A percentile compares a stretch with the other conserved stretches of the same genome.
These are phyloP conservation scores for Fomitopsis betulina DNA, from an alignment of 1,284 basidiomycete species.

Conservation along the genomic window DNA sequence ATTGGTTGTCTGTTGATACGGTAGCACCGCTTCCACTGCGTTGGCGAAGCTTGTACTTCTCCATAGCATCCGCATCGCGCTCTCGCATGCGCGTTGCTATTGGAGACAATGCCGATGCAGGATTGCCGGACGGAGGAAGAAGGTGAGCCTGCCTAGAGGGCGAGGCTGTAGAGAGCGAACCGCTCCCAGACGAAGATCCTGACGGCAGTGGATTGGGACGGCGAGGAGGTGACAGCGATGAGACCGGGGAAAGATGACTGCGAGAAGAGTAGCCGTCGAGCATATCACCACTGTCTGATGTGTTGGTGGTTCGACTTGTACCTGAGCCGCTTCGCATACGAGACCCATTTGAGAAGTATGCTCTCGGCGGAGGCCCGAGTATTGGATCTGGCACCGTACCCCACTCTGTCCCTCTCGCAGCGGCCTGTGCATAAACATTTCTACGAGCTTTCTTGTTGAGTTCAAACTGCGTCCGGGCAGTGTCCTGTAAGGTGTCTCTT, in stretches of 20 bases:
- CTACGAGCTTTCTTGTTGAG: slow-evolving; percentile 70
- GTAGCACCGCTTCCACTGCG: slow-evolving; percentile 72
- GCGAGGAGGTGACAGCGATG: slow-evolving; percentile 27
- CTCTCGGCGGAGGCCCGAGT: slow-evolving; percentile 21
- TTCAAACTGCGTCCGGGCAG: slow-evolving; percentile 71
- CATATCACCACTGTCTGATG: slow-evolving; percentile 68
- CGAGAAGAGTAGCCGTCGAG: slow-evolving; percentile 36
- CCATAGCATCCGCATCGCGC: slow-evolving; percentile 78
- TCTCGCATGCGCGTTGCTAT: slow-evolving; percentile 74
- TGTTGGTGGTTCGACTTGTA: slow-evolving; percentile 66
- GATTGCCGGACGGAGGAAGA: slow-evolving; percentile 25
- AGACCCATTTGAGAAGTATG: slow-evolving; percentile 18
- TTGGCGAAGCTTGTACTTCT: slow-evolving; percentile 75
- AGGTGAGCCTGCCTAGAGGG: slow-evolving; percentile 36
- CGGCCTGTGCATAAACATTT: slow-evolving; percentile 63
- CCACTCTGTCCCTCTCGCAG: slow-evolving; percentile 59
- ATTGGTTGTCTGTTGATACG: slow-evolving; percentile 64
- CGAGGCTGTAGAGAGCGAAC: slow-evolving; percentile 40
- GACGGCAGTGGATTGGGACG: slow-evolving; percentile 27
- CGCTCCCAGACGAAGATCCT: slow-evolving; percentile 35
- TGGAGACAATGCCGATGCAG: slow-evolving; percentile 56
- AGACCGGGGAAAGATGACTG: slow-evolving; percentile 34
- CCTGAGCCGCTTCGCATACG: slow-evolving; percentile 78
- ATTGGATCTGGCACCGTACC: slow-evolving; percentile 32
- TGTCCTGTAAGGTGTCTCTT: slow-evolving; percentile 70